Conservation (phyloP, 2,329 filamentous ascomycete genomes). For the Stagonosporopsis rhizophila region DNA sequence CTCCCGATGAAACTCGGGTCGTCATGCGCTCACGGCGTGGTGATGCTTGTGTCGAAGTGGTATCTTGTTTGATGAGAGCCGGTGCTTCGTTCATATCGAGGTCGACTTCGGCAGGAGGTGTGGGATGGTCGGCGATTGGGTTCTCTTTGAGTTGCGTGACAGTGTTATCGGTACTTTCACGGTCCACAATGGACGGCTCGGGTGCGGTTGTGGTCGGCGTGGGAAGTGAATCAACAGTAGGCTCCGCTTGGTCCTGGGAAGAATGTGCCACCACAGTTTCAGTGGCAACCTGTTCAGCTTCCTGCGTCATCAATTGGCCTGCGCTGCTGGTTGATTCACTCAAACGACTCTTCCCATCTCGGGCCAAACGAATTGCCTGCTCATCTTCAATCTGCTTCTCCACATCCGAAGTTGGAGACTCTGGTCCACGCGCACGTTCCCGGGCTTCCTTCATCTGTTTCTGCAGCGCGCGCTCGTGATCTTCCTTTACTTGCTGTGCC, state of each 20-base stretch:
- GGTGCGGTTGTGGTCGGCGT: slow-evolving; percentile 46
- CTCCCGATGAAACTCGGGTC: slow-evolving; percentile 73
- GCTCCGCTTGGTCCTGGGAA: slow-evolving; percentile 23
- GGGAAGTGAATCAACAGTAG: slow-evolving; percentile 44
- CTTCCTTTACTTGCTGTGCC: slow-evolving; percentile 57
- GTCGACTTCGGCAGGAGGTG: slow-evolving; percentile 46
- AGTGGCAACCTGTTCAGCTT: slow-evolving; percentile 29
- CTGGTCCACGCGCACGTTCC: slow-evolving; percentile 51
- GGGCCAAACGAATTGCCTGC: slow-evolving; percentile 51
- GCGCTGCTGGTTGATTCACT: slow-evolving; percentile 25
- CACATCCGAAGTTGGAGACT: slow-evolving; percentile 63
- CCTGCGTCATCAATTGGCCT: slow-evolving; percentile 34
- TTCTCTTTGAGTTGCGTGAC: slow-evolving; percentile 18
- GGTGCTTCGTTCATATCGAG: slow-evolving; percentile 44
- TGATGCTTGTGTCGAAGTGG: slow-evolving; percentile 33
- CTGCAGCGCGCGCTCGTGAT: slow-evolving; percentile 60
- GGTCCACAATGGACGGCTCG: slow-evolving; percentile 37
- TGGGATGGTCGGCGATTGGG: slow-evolving; percentile 39
- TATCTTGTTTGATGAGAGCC: slow-evolving; percentile 11
- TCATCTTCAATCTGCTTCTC: slow-evolving; percentile 65
- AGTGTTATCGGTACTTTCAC: slow-evolving; percentile 30
- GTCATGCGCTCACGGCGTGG: slow-evolving; percentile 64
- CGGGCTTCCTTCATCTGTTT: slow-evolving; percentile 58
- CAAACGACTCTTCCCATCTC: slow-evolving; percentile 42
- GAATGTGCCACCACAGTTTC: slow-evolving; percentile 14